Evolutionary conservation across 2,329 filamentous ascomycete genomes (phyloP), one percentile per base, ranked within the genome.

Genomic region (Pezicula neosporulosa): DNA sequence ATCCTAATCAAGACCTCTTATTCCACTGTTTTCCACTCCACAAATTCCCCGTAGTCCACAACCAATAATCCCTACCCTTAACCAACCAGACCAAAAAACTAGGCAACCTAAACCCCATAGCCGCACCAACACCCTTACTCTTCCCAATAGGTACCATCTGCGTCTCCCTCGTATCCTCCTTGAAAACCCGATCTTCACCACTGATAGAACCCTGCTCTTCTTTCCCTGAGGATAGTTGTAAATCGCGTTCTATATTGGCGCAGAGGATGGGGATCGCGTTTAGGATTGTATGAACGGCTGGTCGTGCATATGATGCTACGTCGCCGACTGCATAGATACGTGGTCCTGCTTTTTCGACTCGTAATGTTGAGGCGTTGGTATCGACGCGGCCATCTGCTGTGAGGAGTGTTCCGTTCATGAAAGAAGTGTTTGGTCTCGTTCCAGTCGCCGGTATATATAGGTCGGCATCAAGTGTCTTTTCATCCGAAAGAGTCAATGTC

Each of bases 1-100:
- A 30, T 27, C 30, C 42, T 27, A 2, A 44, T 77, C 3, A 77
- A 72, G 8, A 71, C 74, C 74, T 71, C 58, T 77, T 78, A 8
- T 62, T 65, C 75, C 75, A 81, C 45, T 77, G 73, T 50, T 73
- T 73, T 15, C 77, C 77, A 62, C 63, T 77, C 77, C 77, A 81
- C 13, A 79, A 50, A 4, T 58, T 58, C 1, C 63, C 71, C 1
- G 72, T 75, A 9, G 73, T 77, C 72, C 74, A 76, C 27, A 80
- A 49, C 73, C 75, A 81, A 54, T 77, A 77, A 54, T 78, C 74
- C 16, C 75, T 63, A 1, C 77, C 75, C 58, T 80, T 79, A 47
- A 78, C 68, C 59, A 74, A 44, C 73, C 75, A 78, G 0, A 78
- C 70, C 39, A 74, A 15, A 24, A 70, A 72, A 45, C 74, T 72